Evolutionary conservation across 2,329 filamentous ascomycete genomes (phyloP), one percentile per base, ranked within the genome.

Genomic region (Aspergillus sp.): DNA sequence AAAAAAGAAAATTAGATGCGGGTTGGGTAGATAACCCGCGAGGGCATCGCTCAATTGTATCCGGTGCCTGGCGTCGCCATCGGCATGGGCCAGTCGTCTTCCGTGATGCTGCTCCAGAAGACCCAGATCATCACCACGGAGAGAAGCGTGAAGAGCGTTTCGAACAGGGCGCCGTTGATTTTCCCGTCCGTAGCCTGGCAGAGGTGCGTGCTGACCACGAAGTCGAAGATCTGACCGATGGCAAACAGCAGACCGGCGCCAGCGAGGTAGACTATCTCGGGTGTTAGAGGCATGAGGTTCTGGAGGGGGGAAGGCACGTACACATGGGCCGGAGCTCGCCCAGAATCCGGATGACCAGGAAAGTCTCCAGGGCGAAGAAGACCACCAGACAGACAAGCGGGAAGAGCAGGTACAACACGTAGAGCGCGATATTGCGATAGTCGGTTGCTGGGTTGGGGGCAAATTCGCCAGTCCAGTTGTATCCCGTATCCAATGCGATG

Each of bases 51-150:
- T 47, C 48, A 59, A 51, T 63, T 70, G 61, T 71, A 73, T 44
- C 61, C 68, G 10, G 55, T 53, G 26, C 58, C 52, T 40, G 57
- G 38, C 45, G 47, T 16, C 42, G 65, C 55, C 16, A 80, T 77
- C 71, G 82, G 35, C 35, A 38, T 79, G 2, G 92, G 90, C 94
- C 94, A 99, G 76, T 96, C 93, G 66, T 99, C 94, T 74, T 99
- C 94, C 14, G 94, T 99, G 65, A 99, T 99, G 76, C 91, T 96
- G 44, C 91, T 95, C 94, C 94, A 99, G 79, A 99, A 99, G 52
- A 89, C 73, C 92, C 94, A 99, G 59, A 96, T 76, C 74, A 84
- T 84, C 16, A 90, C 80, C 4, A 99, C 90, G 0, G 92, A 81
- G 11, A 93, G 76, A 1, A 96, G 79, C 0, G 92, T 97, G 76